phyloP scores from a whole-genome alignment of 441 rosid genomes.

The Arabidopsis lyrata region DNA sequence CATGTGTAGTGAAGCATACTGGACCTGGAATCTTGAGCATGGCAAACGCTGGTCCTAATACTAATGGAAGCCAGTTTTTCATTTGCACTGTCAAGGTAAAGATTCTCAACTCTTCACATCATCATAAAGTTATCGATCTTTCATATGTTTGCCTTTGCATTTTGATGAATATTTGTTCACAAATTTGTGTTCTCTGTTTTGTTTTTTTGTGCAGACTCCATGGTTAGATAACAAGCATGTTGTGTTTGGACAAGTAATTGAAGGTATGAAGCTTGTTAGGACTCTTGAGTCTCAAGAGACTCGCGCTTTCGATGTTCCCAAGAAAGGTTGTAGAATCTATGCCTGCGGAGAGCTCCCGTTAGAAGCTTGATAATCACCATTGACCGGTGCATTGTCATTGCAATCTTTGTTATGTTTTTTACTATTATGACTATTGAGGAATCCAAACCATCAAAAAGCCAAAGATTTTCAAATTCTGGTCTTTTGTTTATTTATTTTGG shows the following conservation, averaged over 20 bases:
- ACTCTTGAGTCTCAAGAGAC: conserved; percentile 65
- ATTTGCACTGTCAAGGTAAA: conserved; percentile 73
- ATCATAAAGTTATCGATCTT: background rate
- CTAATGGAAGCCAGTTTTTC: conserved; percentile 80
- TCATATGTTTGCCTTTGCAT: conserved; percentile 22
- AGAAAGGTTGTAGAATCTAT: conserved; percentile 61
- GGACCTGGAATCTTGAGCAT: conserved; percentile 76
- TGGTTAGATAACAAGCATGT: conserved; percentile 79
- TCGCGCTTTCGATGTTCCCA: conserved; percentile 59
- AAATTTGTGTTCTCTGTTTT: background rate
- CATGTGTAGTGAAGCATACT: conserved; percentile 66
- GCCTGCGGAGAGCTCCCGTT: conserved; percentile 66
- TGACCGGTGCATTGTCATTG: background rate
- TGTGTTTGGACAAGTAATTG: conserved; percentile 68
- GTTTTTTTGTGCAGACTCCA: conserved; percentile 55
- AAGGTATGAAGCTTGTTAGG: conserved; percentile 65
- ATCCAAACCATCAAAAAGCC: conserved; percentile 10
- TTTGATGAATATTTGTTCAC: conserved; percentile 13
- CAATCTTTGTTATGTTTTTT: conserved; percentile 25
- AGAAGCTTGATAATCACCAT: conserved; percentile 47
- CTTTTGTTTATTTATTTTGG: conserved; percentile 1
- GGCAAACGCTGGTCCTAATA: conserved; percentile 83
- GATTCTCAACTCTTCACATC: conserved; percentile 17
- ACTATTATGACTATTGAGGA: conserved; percentile 29
- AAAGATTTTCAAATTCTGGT: conserved; percentile 7